These are phyloP conservation scores for Dothiorella sarmentorum DNA, from an alignment of 2,329 filamentous ascomycete species.

Conservation along the genomic window DNA sequence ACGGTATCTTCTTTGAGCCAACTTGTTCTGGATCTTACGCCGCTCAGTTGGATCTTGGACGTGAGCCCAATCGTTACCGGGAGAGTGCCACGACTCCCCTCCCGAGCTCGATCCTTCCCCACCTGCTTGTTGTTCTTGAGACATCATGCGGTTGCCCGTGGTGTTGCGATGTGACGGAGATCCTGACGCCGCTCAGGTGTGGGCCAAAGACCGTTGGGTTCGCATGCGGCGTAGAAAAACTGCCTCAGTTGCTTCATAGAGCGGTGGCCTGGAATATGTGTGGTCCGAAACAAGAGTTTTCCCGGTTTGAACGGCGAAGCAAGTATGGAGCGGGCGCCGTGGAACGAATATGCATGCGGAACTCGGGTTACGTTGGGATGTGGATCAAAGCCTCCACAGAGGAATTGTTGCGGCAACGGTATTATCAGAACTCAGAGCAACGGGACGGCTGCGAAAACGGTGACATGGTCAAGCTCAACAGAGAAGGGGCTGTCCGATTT, in stretches of 20 bases:
- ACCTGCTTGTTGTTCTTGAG: neutral
- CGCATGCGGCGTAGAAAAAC: neutral
- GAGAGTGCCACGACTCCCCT: neutral
- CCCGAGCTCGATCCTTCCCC: neutral
- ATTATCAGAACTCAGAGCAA: neutral
- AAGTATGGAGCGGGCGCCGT: neutral
- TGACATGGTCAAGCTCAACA: neutral
- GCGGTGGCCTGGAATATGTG: neutral
- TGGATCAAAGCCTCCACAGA: too few species aligned
- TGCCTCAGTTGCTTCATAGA: neutral
- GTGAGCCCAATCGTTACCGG: constrained; percentile 54
- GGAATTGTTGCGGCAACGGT: neutral
- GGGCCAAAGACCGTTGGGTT: neutral
- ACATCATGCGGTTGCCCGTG: neutral
- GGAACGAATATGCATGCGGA: neutral
- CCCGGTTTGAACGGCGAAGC: neutral
- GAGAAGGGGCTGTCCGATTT: neutral
- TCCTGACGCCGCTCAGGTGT: neutral
- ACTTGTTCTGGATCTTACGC: constrained; percentile 70
- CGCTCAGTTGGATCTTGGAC: constrained; percentile 68
- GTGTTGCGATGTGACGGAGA: neutral
- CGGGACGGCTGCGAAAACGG: neutral
- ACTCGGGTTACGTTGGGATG: too few species aligned
- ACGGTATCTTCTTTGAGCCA: constrained; percentile 75
- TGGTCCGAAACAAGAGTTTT: neutral